Evolutionary conservation across 352 stramenopile genomes (phyloP), one percentile per base, ranked within the genome.

Genomic region (Globisporangium irregulare): DNA sequence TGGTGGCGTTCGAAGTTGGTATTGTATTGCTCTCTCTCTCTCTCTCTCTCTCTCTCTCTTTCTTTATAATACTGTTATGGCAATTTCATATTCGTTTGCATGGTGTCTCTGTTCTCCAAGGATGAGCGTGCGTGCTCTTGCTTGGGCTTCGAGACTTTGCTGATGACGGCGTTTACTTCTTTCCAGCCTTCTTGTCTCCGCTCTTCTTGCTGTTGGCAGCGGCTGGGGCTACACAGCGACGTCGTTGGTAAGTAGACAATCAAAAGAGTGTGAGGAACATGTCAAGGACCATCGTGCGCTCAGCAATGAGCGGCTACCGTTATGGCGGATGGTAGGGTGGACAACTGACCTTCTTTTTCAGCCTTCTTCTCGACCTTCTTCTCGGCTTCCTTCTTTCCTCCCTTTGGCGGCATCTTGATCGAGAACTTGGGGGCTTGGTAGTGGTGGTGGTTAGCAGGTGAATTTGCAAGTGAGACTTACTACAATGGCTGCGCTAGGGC

Each of bases 111-210:
- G 25, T 10, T 43, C 24, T 59, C 25, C 41, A 48, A 20, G 14
- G 38, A 18, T 12, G 38, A 48, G 41, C 4, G 5, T 20, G 18
- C 7, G 18, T 22, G 25, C 24, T 36, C 54, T 43, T 43, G 55
- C 34, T 22, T 1, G 20, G 20, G 38, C 20, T 15, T 27, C 1
- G 22, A 36, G 53, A 60, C 15, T 29, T 36, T 18, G n/a, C 12
- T 54, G 20, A 36, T 38, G 14, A 5, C 34, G 27, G 32, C 7
- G 46, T 20, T 53, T 74, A 74, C 73, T 79, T 79, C 75, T 82
- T 82, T 68, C 67, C 73, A 57, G 67, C 67, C 72, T 83, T 83
- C 76, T 81, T 81, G 67, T 66, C 61, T 14, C 72, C 75, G 53
- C 73, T 71, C 61, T 77, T 77, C 68, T 84, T 82, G 59, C 56